Percentiles rank a stretch among this genome's conserved stretches.
Conservation (phyloP, 306 rosid genomes). For the Prunus dulcis region DNA sequence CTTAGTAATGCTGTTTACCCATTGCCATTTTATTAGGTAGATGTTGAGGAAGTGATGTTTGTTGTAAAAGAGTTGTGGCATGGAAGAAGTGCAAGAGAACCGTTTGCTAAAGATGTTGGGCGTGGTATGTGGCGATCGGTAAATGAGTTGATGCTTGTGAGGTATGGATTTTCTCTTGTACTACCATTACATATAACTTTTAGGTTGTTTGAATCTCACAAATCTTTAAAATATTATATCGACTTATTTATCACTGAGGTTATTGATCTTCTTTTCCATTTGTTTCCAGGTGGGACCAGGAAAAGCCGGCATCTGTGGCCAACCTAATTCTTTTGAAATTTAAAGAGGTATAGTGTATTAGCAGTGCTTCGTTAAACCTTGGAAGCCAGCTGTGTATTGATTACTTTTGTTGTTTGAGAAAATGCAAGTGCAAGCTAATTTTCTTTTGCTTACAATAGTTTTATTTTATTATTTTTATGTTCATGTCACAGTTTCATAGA, state of each 20-base stretch:
- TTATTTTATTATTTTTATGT: not conserved
- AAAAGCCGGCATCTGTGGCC: constrained; percentile 71
- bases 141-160: constrained; percentile 91
- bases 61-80: constrained; percentile 90
- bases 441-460: not conserved
- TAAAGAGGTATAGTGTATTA: constrained; percentile 53
- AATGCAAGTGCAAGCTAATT: not conserved
- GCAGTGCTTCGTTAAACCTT: not conserved
- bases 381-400: not conserved
- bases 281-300: constrained; percentile 68
- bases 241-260: constrained; percentile 17
- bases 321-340: constrained; percentile 83
- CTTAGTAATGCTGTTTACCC: not conserved
- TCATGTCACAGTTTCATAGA: not conserved
- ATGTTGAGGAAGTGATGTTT: constrained; percentile 92
- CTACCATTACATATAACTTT: not conserved
- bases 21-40: constrained; percentile 53
- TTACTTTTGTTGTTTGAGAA: not conserved
- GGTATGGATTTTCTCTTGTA: constrained; percentile 39
- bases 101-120: constrained; percentile 65
- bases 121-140: constrained; percentile 96
- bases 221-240: not conserved
- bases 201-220: not conserved
- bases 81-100: constrained; percentile 89
- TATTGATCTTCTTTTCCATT: constrained; percentile 4